phyloP scores from a whole-genome alignment of 2,329 filamentous ascomycete genomes.

The Colletotrichum scovillei region DNA sequence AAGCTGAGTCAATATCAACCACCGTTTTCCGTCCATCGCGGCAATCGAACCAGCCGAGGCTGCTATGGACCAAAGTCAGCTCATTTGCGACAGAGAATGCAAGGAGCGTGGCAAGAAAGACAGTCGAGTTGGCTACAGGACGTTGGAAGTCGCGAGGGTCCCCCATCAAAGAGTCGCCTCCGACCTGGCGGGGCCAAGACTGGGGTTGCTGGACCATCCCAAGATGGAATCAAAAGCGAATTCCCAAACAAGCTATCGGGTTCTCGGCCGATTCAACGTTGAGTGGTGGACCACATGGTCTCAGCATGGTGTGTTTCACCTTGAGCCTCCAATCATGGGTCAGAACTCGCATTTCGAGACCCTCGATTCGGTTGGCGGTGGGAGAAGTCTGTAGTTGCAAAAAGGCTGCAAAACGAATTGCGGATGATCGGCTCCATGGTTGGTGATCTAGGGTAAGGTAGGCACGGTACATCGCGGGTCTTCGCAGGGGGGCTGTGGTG shows the following conservation, averaged over 20 bases:
- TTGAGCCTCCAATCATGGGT: slow-evolving; percentile 3
- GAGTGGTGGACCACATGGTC: background rate
- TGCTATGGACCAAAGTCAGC: background rate
- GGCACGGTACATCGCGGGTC: background rate
- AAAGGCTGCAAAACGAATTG: background rate
- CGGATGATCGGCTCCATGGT: background rate
- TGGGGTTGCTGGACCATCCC: background rate
- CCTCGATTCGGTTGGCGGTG: background rate
- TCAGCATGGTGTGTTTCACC: slow-evolving; percentile 26
- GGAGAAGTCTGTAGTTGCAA: background rate
- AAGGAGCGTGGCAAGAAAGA: background rate
- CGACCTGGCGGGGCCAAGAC: background rate
- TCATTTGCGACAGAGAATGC: slow-evolving; percentile 9
- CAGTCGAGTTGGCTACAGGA: background rate
- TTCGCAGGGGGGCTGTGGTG: background rate
- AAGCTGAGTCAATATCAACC: background rate
- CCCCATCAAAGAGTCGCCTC: background rate
- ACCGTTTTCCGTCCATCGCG: background rate
- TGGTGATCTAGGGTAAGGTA: background rate
- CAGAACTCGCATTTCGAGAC: background rate
- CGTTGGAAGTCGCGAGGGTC: background rate
- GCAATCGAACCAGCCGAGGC: background rate
- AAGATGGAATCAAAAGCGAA: slow-evolving; percentile 19
- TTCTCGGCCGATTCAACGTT: slow-evolving; percentile 9
- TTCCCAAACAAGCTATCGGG: slow-evolving; percentile 2